Percentiles rank a stretch among this genome's conserved stretches.
phyloP scores from a whole-genome alignment of 192 early-diverging fungal species.

The Coemansia umbellata region DNA sequence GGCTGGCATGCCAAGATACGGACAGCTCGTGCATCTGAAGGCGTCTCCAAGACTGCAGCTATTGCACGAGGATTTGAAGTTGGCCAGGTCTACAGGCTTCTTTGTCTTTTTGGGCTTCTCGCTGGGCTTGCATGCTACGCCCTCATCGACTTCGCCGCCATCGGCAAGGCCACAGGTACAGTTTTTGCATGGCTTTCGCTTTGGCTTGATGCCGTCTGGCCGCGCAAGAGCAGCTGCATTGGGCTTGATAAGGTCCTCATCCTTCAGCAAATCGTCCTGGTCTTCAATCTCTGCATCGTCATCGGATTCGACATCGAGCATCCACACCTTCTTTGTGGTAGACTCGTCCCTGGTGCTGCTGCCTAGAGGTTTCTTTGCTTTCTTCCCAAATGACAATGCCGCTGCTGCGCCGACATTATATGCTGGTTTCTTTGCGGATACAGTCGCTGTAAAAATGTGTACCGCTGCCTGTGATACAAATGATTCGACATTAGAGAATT shows the following conservation, averaged over 20 bases:
- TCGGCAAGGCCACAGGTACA: slow-evolving; percentile 92
- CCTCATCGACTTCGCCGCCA: slow-evolving; percentile 59
- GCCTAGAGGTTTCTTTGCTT: slow-evolving; percentile 48
- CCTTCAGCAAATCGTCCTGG: slow-evolving; percentile 84
- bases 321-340: slow-evolving; percentile 62
- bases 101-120: slow-evolving; percentile 50
- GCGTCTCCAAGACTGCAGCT: slow-evolving; percentile 95
- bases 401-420: slow-evolving; percentile 86
- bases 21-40: slow-evolving; percentile 93
- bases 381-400: slow-evolving; percentile 76
- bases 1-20: slow-evolving; percentile 95
- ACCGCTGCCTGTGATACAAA: slow-evolving; percentile 49
- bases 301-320: slow-evolving; percentile 68
- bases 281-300: slow-evolving; percentile 81
- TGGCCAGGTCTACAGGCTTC: slow-evolving; percentile 51
- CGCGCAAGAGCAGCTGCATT: slow-evolving; percentile 57
- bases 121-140: slow-evolving; percentile 25
- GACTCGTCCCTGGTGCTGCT: slow-evolving; percentile 18
- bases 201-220: slow-evolving; percentile 72
- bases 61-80: slow-evolving; percentile 61
- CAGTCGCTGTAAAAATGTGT: slow-evolving; percentile 19
- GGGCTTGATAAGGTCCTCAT: slow-evolving; percentile 73
- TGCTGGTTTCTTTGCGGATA: slow-evolving; percentile 68
- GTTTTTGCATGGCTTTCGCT: slow-evolving; percentile 95
- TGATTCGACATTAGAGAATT: slow-evolving; percentile 38